Evolutionary conservation across 139 green algal genomes (phyloP), one percentile per base, ranked within the genome.

Genomic region (Ettlia oleoabundans): DNA sequence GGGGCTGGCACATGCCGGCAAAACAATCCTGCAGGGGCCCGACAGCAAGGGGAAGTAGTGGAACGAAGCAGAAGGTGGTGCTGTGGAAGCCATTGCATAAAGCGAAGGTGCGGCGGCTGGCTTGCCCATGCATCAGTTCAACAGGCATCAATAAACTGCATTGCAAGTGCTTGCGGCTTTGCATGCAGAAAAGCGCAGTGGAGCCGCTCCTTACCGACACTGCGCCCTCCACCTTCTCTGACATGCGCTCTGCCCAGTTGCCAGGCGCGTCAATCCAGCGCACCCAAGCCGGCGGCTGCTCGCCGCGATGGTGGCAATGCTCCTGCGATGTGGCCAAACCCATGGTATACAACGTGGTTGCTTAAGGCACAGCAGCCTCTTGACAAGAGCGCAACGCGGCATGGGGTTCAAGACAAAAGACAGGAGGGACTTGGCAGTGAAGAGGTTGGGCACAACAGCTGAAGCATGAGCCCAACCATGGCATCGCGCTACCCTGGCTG

Each of bases 281-380:
- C 2, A 73, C 74, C 82, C 82, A 86, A 30, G 53, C 37, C 0
- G 82, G 82, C 15, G 40, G 32, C 24, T 7, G 74, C 66, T 32
- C 47, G 24, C 40, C 52, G 22, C 68, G 22, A 37, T 64, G n/a
- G 52, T 86, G 80, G 82, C 65, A 78, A 9, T 69, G 33, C 74
- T 86, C 82, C 51, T 73, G 79, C 42, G 40, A 9, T 24, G 62
- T 28, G 10, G 2, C 22, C 0, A 26, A 68, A 24, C 1, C 51
- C 6, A 53, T n/a, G 1, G 67, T 53, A 6, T 75, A 13, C 13
- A 32, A 13, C 8, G 3, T n/a, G 65, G 65, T 1, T 1, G 33
- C 24, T 8, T 52, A 0, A 8, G 37, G 35, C 6, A 10, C 10
- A 15, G 40, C 67, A 21, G 28, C 4, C 33, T 24, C 65, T 33